Base-by-base conservation (phyloP, 1,139 yeast species). In the Debaryomyces robertsiae region DNA sequence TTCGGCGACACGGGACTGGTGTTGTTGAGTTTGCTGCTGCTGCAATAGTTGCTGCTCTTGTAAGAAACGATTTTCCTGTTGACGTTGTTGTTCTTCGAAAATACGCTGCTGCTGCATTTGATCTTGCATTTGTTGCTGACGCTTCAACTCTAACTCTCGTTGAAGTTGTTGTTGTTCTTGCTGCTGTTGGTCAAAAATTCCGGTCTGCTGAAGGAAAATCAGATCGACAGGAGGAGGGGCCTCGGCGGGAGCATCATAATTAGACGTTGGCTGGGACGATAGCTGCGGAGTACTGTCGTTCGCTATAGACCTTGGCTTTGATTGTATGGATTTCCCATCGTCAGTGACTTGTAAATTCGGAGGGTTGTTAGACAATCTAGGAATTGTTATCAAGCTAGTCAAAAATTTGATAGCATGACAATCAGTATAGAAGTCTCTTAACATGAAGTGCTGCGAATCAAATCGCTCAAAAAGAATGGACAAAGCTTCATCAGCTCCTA, bases 401-500 rank as follows among this genome's bases (percentile, higher is more conserved):
- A 93, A 75, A 55, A 85, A 89, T 59, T 86, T 85, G 47, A 93
- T 80, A 1, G 93, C 80, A 16, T 93, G 84, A 61, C 96, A 89
- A 57, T 91, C 96, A 30, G 94, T 88, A 65, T 88, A 93, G 53
- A 93, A 89, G 52, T 89, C 94, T 53, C 84, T 79, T 43, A 93
- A 68, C 55, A 89, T 77, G 32, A 77, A 74, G 60, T 91, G 96
- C 58, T 91, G 97, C n/a, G 84, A 73, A 50, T 76, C 76, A 56
- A 82, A 91, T 44, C 94, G 74, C 37, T 83, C 81, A 52, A 82
- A 75, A 49, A 93, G 69, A 3, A 93, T 93, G 46, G 77, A 79
- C 47, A 93, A 67, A 1, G 89, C 94, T 9, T 86, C 96, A 35
- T 80, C 87, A 31, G 81, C 83, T 32, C 84, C 88, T 40, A 91